Percentiles rank a stretch among this genome's conserved stretches.
Conservation (phyloP, 352 stramenopile species). For the Phytophthora hybrid region DNA sequence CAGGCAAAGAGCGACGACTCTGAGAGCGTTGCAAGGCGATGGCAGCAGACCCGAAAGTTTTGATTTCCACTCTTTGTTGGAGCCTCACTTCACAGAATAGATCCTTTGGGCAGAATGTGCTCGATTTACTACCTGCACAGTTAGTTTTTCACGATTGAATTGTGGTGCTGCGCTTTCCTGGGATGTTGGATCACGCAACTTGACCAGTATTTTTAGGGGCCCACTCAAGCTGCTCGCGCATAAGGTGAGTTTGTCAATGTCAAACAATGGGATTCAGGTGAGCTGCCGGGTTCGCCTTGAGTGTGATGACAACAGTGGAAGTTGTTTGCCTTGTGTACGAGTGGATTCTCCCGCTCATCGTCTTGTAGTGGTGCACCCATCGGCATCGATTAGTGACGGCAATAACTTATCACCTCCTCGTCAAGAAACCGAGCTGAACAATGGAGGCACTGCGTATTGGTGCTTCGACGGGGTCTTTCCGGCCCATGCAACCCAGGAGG, state of each 20-base stretch:
- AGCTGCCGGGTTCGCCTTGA: constrained; percentile 66
- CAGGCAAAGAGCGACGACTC: constrained; percentile 44
- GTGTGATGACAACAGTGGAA: neutral
- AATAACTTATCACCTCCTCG: neutral
- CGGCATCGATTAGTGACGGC: neutral
- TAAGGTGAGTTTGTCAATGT: constrained; percentile 27
- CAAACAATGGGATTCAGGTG: constrained; percentile 58
- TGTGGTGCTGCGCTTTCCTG: neutral
- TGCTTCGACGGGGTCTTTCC: constrained; percentile 68
- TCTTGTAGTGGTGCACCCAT: constrained; percentile 18
- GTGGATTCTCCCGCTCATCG: constrained; percentile 16
- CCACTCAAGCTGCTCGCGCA: neutral
- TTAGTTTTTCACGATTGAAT: too few relatives aligned
- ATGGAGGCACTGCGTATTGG: constrained; percentile 21
- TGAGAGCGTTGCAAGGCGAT: constrained; percentile 11
- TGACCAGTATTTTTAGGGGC: constrained; percentile 33
- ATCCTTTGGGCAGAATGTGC: constrained; percentile 3
- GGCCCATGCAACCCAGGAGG: constrained; percentile 39
- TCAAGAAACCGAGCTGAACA: neutral
- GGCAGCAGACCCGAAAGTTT: constrained; percentile 7
- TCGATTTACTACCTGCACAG: neutral
- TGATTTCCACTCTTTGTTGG: constrained; percentile 1
- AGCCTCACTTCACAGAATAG: constrained; percentile 6
- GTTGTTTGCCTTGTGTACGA: constrained; percentile 13
- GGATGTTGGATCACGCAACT: neutral